Evolutionary conservation across 1,139 yeast species (phyloP).

Genomic region (Candida glucosophila): DNA sequence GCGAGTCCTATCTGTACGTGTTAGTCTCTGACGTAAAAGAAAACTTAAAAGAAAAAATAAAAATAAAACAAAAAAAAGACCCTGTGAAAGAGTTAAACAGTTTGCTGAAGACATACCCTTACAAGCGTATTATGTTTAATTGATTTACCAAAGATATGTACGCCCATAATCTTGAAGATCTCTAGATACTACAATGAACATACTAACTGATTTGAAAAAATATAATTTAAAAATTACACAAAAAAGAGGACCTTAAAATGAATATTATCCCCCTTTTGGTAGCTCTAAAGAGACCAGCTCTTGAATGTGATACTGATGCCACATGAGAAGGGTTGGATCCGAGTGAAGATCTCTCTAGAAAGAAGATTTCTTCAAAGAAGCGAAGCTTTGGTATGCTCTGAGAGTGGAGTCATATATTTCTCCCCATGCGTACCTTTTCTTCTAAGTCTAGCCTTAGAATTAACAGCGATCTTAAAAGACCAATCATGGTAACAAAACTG

Average conservation of each 20-base stretch:
- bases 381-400: no score
- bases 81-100: no score
- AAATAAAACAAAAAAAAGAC: neutral
- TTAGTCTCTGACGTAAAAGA: conserved; percentile 3
- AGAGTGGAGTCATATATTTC: no score
- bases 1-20: conserved; percentile 60
- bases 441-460: conserved; percentile 70
- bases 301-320: no score
- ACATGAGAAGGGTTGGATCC: no score
- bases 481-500: conserved; percentile 86
- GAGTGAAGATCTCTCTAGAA: neutral
- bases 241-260: neutral
- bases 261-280: no score
- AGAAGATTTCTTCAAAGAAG: conserved; percentile 1
- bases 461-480: conserved; percentile 63
- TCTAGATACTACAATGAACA: neutral
- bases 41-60: neutral
- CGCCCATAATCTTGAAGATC: conserved; percentile 41
- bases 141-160: conserved; percentile 67
- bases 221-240: conserved; percentile 2
- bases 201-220: neutral
- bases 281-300: no score
- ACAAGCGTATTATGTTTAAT: conserved; percentile 46
- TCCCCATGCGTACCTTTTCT: no score
- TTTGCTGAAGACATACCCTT: conserved; percentile 25